Conservation (phyloP, 345 rosid genomes). For the Trapa incisa region DNA sequence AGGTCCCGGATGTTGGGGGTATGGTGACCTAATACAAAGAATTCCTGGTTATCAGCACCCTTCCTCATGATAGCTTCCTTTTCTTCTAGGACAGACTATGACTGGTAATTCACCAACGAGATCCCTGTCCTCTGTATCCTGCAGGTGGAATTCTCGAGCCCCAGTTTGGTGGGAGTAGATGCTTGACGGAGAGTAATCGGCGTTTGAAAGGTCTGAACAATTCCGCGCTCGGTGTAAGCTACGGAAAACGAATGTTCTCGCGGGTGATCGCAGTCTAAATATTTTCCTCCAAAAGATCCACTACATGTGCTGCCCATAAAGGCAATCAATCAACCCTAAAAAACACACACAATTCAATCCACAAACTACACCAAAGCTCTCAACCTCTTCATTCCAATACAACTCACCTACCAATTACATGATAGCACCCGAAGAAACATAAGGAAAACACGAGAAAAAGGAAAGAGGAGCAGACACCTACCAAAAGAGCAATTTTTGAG, state of each 20-base stretch:
- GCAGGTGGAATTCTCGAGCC: slow-evolving; percentile 13
- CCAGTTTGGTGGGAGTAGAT: slow-evolving; percentile 26
- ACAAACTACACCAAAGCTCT: background rate
- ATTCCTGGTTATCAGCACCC: slow-evolving; percentile 47
- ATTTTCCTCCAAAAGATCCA: slow-evolving; percentile 72
- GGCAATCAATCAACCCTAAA: slow-evolving; percentile 22
- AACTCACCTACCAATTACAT: background rate
- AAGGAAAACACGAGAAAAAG: too few species aligned
- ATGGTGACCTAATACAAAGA: slow-evolving; percentile 76
- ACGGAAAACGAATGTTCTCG: slow-evolving; percentile 26
- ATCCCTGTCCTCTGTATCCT: slow-evolving; percentile 19
- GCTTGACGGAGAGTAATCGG: slow-evolving; percentile 34
- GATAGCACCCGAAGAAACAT: background rate
- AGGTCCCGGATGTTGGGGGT: slow-evolving; percentile 79
- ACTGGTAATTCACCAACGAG: slow-evolving; percentile 7
- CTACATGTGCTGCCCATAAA: slow-evolving; percentile 99
- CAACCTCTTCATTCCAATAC: slow-evolving; percentile 7
- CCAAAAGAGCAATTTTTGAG: slow-evolving; percentile 2
- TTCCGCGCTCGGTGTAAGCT: slow-evolving; percentile 17
- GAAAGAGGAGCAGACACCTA: background rate
- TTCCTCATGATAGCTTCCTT: slow-evolving; percentile 64
- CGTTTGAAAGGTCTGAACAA: slow-evolving; percentile 28
- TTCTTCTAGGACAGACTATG: slow-evolving; percentile 27
- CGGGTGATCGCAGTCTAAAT: slow-evolving; percentile 54
- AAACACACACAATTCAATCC: background rate